Evolutionary conservation across 2,329 filamentous ascomycete species (phyloP).

Genomic region (Coniella vitis): DNA sequence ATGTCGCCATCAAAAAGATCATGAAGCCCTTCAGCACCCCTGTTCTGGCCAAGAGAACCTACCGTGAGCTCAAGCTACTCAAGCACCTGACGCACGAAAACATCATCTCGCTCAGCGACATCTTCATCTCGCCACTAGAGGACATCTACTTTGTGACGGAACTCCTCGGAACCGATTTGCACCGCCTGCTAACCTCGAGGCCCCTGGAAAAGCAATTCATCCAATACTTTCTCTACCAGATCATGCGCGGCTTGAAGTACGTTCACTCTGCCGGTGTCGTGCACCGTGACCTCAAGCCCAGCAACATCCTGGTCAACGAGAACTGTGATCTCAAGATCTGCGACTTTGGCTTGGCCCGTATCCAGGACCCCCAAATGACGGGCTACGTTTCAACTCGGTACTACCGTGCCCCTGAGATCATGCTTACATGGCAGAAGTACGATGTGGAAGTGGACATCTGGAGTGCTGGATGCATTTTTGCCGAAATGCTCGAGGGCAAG

Average conservation of each 20-base stretch:
- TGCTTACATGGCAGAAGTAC: constrained; percentile 99
- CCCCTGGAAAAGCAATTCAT: constrained; percentile 99
- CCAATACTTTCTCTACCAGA: constrained; percentile 99
- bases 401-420: constrained; percentile 97
- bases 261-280: constrained; percentile 98
- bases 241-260: constrained; percentile 96
- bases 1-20: constrained; percentile 99
- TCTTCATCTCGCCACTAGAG: constrained; percentile 98
- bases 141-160: constrained; percentile 99
- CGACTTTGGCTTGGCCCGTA: constrained; percentile 94
- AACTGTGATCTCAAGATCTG: constrained; percentile 99
- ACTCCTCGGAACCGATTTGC: constrained; percentile 90
- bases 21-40: constrained; percentile 99
- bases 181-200: constrained; percentile 88
- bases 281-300: constrained; percentile 94
- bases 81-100: constrained; percentile 95
- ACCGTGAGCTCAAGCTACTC: constrained; percentile 92
- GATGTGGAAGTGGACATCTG: constrained; percentile 98
- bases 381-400: constrained; percentile 98
- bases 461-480: constrained; percentile 98
- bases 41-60: constrained; percentile 93
- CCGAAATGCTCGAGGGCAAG: constrained; percentile 98
- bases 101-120: constrained; percentile 96
- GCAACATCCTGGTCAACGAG: constrained; percentile 98
- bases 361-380: constrained; percentile 99